A percentile compares a stretch with the other conserved stretches of the same genome.
These are phyloP conservation scores for Alopecurus myosuroides DNA, from an alignment of 176 grass and related monocot species.

Conservation along the genomic window DNA sequence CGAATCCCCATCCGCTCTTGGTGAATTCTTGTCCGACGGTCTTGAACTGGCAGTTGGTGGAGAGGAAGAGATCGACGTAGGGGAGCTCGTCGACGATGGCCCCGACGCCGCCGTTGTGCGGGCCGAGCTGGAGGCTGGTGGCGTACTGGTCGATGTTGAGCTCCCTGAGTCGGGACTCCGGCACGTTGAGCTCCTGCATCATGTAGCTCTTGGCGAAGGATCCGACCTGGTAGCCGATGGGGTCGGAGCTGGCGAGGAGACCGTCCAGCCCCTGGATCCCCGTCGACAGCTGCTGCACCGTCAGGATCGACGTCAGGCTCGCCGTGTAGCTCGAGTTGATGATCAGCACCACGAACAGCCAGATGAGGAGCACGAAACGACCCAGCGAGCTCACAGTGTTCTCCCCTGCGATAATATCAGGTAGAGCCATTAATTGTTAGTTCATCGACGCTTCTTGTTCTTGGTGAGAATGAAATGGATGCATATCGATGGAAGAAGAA, in stretches of 20 bases:
- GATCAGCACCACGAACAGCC: conserved; percentile 94
- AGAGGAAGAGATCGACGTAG: conserved; percentile 79
- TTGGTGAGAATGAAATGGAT: not conserved
- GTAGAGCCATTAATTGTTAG: not conserved
- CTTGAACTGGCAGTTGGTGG: conserved; percentile 78
- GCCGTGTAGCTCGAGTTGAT: conserved; percentile 96
- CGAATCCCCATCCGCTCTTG: conserved; percentile 97
- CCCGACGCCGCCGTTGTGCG: conserved; percentile 59
- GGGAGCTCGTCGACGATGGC: conserved; percentile 94
- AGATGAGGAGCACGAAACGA: conserved; percentile 73
- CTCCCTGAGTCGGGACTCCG: conserved; percentile 49
- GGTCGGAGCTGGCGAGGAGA: conserved; percentile 52
- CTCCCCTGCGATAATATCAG: conserved; percentile 39
- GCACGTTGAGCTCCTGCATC: conserved; percentile 72
- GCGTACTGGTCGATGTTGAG: conserved; percentile 57
- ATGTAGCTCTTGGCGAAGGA: conserved; percentile 84
- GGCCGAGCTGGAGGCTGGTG: conserved; percentile 57
- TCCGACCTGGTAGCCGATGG: conserved; percentile 79
- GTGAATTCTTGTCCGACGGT: conserved; percentile 88
- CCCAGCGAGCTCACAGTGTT: conserved; percentile 89
- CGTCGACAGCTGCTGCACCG: conserved; percentile 85
- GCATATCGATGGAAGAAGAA: not conserved
- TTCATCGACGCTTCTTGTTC: not conserved
- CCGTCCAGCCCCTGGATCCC: conserved; percentile 75
- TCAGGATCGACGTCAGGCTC: conserved; percentile 91